A percentile compares a stretch with the other conserved stretches of the same genome.
phyloP scores from a whole-genome alignment of 2,329 filamentous ascomycete genomes.

The Neonectria coccinea region DNA sequence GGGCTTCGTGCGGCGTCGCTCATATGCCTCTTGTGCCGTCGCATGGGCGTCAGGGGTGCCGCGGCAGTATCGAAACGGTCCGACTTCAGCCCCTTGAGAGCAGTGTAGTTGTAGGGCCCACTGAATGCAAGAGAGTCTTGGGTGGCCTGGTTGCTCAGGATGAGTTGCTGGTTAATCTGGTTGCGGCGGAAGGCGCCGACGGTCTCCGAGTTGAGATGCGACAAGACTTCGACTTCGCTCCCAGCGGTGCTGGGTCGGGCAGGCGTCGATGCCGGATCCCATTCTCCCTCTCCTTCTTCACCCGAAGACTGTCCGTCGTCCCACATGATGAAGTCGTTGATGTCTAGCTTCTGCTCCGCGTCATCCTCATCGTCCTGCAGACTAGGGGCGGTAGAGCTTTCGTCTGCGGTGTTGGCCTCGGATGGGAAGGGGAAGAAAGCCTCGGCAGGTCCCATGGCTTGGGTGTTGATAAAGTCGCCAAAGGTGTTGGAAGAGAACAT shows the following conservation, averaged over 20 bases:
- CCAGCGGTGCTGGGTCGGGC: conserved; percentile 61
- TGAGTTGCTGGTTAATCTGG: conserved; percentile 71
- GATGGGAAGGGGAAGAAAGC: conserved; percentile 79
- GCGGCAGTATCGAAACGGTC: conserved; percentile 75
- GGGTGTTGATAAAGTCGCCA: conserved; percentile 69
- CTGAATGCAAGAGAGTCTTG: conserved; percentile 73
- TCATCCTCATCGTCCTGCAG: conserved; percentile 69
- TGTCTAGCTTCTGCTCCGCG: conserved; percentile 71
- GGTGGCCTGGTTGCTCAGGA: conserved; percentile 70
- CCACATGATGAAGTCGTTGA: conserved; percentile 81
- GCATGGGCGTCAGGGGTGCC: conserved; percentile 75
- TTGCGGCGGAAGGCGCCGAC: conserved; percentile 83
- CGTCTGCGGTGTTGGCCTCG: conserved; percentile 67
- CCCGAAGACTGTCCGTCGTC: conserved; percentile 69
- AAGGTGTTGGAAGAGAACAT: conserved; percentile 70
- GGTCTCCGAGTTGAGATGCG: conserved; percentile 73
- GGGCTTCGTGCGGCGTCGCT: conserved; percentile 62
- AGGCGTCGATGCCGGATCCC: conserved; percentile 65
- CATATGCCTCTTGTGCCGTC: conserved; percentile 66
- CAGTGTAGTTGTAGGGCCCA: conserved; percentile 69
- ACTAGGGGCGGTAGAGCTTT: conserved; percentile 55
- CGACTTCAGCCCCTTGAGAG: conserved; percentile 72
- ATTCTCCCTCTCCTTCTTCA: conserved; percentile 67
- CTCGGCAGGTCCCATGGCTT: conserved; percentile 78
- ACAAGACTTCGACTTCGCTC: conserved; percentile 60